A percentile compares a stretch with the other conserved stretches of the same genome.
Evolutionary conservation across 164 flowering plant genomes (phyloP).

Genomic region (Protea cynaroides): DNA sequence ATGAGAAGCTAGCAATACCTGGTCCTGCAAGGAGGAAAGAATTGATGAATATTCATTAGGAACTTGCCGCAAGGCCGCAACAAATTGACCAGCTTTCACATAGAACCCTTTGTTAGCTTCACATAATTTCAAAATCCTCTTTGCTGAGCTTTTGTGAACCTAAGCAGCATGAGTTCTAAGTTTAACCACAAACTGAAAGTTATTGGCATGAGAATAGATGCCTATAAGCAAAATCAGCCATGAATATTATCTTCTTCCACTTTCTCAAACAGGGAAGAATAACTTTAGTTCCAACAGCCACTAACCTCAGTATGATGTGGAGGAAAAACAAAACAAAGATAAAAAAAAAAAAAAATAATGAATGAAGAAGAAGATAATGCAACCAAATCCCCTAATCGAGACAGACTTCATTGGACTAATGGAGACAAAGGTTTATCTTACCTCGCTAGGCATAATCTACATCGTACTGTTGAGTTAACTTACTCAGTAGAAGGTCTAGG

Average conservation of each 20-base stretch:
- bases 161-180: conserved; percentile 12
- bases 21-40: conserved; percentile 81
- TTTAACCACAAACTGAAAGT: not conserved
- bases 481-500: not conserved
- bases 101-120: conserved; percentile 87
- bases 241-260: too few relatives aligned
- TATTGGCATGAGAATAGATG: too few relatives aligned
- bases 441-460: not conserved
- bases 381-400: not conserved
- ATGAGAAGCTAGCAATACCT: conserved; percentile 35
- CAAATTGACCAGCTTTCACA: conserved; percentile 93
- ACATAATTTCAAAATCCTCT: conserved; percentile 64
- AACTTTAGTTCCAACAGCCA: too few relatives aligned
- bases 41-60: conserved; percentile 74
- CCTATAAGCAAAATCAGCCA: too few relatives aligned
- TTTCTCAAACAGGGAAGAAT: too few relatives aligned
- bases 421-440: not conserved
- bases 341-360: too few relatives aligned
- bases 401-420: not conserved
- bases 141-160: conserved; percentile 88
- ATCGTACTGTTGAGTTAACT: not conserved
- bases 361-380: not conserved
- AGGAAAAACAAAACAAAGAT: not conserved
- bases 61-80: conserved; percentile 60
- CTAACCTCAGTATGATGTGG: not conserved